phyloP scores from a whole-genome alignment of 2,329 filamentous ascomycete genomes.

The Alternaria ventricosa region DNA sequence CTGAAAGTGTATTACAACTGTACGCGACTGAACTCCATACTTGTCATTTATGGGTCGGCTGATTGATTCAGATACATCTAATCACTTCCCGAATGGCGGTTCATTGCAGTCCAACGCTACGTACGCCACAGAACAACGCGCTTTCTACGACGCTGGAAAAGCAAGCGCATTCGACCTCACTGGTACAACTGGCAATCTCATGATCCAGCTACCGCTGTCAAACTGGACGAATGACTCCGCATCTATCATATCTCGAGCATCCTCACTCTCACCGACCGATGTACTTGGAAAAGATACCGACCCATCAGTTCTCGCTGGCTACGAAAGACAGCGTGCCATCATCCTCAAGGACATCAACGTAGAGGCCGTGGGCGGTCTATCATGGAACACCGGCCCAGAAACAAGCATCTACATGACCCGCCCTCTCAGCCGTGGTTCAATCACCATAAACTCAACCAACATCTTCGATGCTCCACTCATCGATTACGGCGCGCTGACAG shows the following conservation, averaged over 20 bases:
- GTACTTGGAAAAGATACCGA: neutral
- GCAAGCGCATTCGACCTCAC: slow-evolving; percentile 39
- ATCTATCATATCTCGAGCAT: slow-evolving; percentile 22
- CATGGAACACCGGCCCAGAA: slow-evolving; percentile 27
- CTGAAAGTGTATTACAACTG: slow-evolving; percentile 30
- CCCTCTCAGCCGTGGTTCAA: slow-evolving; percentile 45
- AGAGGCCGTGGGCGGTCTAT: slow-evolving; percentile 31
- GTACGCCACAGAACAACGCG: slow-evolving; percentile 36
- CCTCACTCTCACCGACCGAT: neutral
- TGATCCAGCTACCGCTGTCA: slow-evolving; percentile 22
- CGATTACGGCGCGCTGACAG: slow-evolving; percentile 36
- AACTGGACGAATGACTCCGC: slow-evolving; percentile 15
- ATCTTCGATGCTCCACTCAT: slow-evolving; percentile 31
- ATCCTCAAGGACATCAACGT: slow-evolving; percentile 23
- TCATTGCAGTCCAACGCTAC: slow-evolving; percentile 30
- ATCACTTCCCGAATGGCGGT: slow-evolving; percentile 23
- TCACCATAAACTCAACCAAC: slow-evolving; percentile 39
- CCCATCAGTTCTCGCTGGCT: slow-evolving; percentile 23
- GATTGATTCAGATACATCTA: slow-evolving; percentile 11
- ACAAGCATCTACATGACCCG: slow-evolving; percentile 39
- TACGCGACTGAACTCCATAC: neutral
- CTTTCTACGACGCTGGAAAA: slow-evolving; percentile 30
- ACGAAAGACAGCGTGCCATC: slow-evolving; percentile 32
- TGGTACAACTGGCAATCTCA: slow-evolving; percentile 22
- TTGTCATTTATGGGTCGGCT: neutral